These are phyloP conservation scores for Coprinellus aureogranulatus DNA, from an alignment of 768 basidiomycete genomes.

Conservation along the genomic window DNA sequence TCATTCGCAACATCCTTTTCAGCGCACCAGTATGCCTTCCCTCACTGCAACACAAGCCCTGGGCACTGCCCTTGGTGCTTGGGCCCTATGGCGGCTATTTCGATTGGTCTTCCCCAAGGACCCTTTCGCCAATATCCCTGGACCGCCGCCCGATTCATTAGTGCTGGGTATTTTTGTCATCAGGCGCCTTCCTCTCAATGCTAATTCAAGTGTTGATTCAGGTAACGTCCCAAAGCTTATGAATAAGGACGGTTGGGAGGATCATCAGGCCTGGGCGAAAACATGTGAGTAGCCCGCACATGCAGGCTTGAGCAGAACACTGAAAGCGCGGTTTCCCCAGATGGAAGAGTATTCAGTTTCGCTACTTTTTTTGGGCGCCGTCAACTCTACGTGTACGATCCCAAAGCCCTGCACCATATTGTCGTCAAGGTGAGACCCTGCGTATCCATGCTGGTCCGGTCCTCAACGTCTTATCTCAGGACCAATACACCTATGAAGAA, in stretches of 20 bases:
- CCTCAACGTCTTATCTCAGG: constrained; percentile 15
- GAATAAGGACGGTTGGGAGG: neutral
- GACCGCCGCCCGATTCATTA: constrained; percentile 33
- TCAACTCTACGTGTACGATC: constrained; percentile 41
- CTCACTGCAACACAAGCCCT: no score
- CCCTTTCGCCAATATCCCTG: constrained; percentile 35
- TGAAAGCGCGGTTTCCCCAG: neutral
- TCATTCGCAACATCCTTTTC: no score
- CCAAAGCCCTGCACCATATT: constrained; percentile 45
- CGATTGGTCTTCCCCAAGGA: constrained; percentile 6
- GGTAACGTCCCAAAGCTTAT: neutral
- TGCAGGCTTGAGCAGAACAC: no score
- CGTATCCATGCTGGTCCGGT: neutral
- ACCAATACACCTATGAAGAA: constrained; percentile 26
- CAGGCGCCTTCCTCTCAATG: no score
- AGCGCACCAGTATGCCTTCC: no score
- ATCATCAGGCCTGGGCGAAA: neutral
- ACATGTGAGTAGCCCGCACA: no score
- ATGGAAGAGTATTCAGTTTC: constrained; percentile 31
- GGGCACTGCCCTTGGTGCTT: neutral
- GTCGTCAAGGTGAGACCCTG: constrained; percentile 34
- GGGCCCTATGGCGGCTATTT: constrained; percentile 13
- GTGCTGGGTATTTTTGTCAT: no score
- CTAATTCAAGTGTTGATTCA: neutral
- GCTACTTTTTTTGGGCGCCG: neutral